Evolutionary conservation across 345 rosid genomes (phyloP).

Genomic region (Gossypium bickii): DNA sequence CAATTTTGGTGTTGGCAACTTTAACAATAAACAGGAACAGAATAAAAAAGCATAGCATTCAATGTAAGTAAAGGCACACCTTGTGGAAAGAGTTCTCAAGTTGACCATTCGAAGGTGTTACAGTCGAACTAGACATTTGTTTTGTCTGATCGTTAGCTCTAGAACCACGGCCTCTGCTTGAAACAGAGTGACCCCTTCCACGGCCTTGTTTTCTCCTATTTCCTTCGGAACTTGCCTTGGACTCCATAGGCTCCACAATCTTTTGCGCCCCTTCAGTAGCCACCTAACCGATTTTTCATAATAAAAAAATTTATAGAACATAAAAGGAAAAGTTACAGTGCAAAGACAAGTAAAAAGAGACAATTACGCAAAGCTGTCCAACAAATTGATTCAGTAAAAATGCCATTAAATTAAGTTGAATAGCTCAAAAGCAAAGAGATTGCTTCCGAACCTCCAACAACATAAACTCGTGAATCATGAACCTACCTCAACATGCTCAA

Average conservation of each 20-base stretch:
- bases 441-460: conserved; percentile 2
- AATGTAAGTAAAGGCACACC: conserved; percentile 38
- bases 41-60: not conserved
- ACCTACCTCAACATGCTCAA: conserved; percentile 62
- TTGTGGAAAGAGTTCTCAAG: conserved; percentile 56
- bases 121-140: conserved; percentile 44
- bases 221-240: conserved; percentile 49
- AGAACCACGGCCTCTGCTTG: conserved; percentile 89
- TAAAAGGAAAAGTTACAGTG: not conserved
- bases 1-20: not conserved
- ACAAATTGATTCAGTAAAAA: not conserved
- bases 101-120: conserved; percentile 55
- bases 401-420: not conserved
- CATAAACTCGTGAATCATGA: conserved; percentile 7
- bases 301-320: conserved; percentile 5
- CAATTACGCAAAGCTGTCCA: not conserved
- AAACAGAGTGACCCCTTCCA: conserved; percentile 61
- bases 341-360: not conserved
- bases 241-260: conserved; percentile 45
- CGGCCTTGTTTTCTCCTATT: conserved; percentile 78
- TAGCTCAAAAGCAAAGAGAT: conserved; percentile 6
- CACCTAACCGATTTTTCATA: conserved; percentile 34
- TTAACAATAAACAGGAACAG: not conserved
- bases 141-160: conserved; percentile 56
- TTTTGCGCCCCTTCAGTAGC: conserved; percentile 62